Percentiles rank a stretch among this genome's conserved stretches.
Evolutionary conservation across 2,329 filamentous ascomycete species (phyloP).

Genomic region (Colletotrichum truncatum): DNA sequence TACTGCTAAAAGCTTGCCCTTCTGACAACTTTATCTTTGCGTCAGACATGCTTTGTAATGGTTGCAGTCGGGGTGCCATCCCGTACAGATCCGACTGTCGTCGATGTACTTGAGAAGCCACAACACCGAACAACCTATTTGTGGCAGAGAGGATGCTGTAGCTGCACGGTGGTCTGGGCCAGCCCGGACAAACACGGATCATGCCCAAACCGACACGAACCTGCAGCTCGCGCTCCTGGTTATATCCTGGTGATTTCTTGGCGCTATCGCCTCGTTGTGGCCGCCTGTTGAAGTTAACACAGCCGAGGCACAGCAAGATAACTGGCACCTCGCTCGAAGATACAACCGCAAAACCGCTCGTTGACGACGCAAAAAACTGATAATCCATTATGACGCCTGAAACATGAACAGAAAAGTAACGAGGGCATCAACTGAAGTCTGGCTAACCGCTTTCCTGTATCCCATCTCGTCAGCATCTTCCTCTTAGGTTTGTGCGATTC

Average conservation of each 20-base stretch:
- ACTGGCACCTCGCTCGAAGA: neutral
- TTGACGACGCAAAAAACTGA: neutral
- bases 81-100: conserved; percentile 7
- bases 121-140: neutral
- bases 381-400: neutral
- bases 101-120: neutral
- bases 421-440: neutral
- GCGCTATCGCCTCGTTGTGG: conserved; percentile 2
- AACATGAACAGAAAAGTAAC: neutral
- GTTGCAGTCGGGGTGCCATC: conserved; percentile 1
- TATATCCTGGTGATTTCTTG: neutral
- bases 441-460: conserved; percentile 7
- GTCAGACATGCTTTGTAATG: neutral
- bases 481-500: too few relatives aligned
- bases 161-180: conserved; percentile 13
- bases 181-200: conserved; percentile 22
- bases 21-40: neutral
- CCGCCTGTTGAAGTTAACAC: conserved; percentile 2
- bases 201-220: conserved; percentile 14
- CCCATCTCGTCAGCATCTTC: neutral
- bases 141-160: conserved; percentile 1
- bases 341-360: neutral
- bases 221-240: conserved; percentile 2
- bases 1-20: neutral
- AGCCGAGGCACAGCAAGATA: conserved; percentile 9